phyloP scores from a whole-genome alignment of 176 grass and related monocot genomes.

The Secale cereale region DNA sequence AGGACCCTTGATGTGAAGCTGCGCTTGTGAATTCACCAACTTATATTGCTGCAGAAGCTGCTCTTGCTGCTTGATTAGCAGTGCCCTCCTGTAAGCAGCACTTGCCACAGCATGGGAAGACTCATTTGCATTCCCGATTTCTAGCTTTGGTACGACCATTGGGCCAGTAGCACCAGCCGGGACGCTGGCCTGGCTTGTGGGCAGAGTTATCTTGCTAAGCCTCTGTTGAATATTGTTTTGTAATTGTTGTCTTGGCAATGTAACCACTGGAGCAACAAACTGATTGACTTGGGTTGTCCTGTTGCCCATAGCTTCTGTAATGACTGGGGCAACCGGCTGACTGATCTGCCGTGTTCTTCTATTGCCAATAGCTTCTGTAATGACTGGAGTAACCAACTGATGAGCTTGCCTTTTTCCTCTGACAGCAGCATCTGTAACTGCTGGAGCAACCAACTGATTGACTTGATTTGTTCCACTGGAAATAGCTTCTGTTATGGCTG shows the following conservation, averaged over 20 bases:
- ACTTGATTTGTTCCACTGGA: conserved; percentile 3
- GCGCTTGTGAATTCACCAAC: background rate
- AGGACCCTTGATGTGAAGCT: conserved; percentile 48
- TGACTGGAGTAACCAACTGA: background rate
- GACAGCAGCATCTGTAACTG: background rate
- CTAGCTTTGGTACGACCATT: conserved; percentile 25
- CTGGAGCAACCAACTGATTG: background rate
- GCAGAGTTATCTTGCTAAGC: background rate
- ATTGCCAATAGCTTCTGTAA: background rate
- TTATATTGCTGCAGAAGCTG: conserved; percentile 40
- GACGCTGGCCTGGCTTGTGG: background rate
- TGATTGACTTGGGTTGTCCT: background rate
- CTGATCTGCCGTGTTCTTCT: conserved; percentile 17
- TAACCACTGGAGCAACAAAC: background rate
- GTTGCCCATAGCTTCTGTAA: background rate
- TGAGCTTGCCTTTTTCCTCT: conserved; percentile 12
- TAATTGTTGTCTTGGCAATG: background rate
- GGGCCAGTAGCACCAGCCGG: conserved; percentile 1
- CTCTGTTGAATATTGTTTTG: conserved; percentile 17
- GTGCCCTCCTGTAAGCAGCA: conserved; percentile 9
- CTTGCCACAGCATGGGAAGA: conserved; percentile 18
- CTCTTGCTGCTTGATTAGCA: conserved; percentile 45
- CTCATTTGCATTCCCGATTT: conserved; percentile 32
- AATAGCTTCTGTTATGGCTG: conserved; percentile 20
- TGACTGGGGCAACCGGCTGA: background rate